Percentiles rank a stretch among this genome's conserved stretches.
Conservation (phyloP, 805 yeast species). For the Metschnikowia colocasiae region DNA sequence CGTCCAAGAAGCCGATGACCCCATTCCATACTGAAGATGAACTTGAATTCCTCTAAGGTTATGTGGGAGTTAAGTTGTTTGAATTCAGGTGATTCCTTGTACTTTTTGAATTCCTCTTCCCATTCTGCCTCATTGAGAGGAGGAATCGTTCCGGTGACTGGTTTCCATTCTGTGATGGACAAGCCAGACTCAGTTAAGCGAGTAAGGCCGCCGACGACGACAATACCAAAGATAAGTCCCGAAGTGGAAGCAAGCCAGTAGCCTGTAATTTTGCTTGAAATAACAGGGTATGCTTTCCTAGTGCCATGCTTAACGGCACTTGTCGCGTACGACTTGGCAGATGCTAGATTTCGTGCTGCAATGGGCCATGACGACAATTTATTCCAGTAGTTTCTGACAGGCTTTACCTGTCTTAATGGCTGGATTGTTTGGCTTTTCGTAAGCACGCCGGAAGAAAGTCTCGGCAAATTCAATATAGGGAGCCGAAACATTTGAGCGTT, state of each 20-base stretch:
- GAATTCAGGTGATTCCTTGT: slow-evolving; percentile 86
- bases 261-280: slow-evolving; percentile 51
- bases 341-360: not conserved
- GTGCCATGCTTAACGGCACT: not conserved
- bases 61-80: slow-evolving; percentile 84
- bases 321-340: not conserved
- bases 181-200: slow-evolving; percentile 94
- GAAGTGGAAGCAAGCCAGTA: slow-evolving; percentile 88
- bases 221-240: slow-evolving; percentile 88
- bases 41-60: slow-evolving; percentile 87
- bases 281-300: slow-evolving; percentile 12
- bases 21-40: slow-evolving; percentile 97
- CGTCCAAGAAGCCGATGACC: slow-evolving; percentile 91
- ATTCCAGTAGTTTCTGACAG: not conserved
- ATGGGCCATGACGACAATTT: not conserved
- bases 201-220: slow-evolving; percentile 93
- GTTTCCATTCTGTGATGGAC: slow-evolving; percentile 97
- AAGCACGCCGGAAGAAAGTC: not conserved
- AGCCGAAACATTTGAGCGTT: not conserved
- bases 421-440: not conserved
- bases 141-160: slow-evolving; percentile 92
- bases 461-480: not conserved
- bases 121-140: slow-evolving; percentile 79
- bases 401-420: not conserved
- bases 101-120: slow-evolving; percentile 79